Conservation (phyloP, 1,139 yeast genomes). For the Yamadazyma friedrichii region DNA sequence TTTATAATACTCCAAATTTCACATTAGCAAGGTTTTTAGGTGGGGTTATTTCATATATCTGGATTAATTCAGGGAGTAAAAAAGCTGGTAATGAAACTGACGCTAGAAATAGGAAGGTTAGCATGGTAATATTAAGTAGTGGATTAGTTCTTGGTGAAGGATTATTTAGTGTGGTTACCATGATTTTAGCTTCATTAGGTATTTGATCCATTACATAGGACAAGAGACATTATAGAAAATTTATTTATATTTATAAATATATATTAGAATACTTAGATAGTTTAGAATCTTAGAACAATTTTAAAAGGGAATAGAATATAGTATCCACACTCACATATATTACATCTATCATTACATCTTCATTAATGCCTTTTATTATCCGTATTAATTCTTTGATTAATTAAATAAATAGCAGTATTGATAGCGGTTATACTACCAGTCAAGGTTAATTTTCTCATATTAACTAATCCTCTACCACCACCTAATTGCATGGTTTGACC, state of each 20-base stretch:
- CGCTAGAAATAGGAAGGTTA: conserved; percentile 47
- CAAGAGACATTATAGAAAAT: neutral
- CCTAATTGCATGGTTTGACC: conserved; percentile 48
- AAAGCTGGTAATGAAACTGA: conserved; percentile 24
- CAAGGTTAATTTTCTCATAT: conserved; percentile 65
- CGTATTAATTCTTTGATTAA: conserved; percentile 71
- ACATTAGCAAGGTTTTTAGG: conserved; percentile 92
- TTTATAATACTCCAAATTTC: conserved; percentile 89
- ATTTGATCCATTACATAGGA: neutral
- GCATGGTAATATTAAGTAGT: conserved; percentile 82
- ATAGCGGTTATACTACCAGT: conserved; percentile 70
- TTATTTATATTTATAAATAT: neutral
- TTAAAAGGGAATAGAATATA: too few relatives aligned
- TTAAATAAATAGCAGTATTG: conserved; percentile 74
- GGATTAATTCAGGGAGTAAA: conserved; percentile 38
- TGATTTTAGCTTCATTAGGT: conserved; percentile 66
- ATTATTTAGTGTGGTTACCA: conserved; percentile 73
- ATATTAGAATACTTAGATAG: too few relatives aligned
- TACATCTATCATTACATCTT: conserved; percentile 7
- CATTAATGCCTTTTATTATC: conserved; percentile 50
- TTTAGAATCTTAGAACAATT: neutral
- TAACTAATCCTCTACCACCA: conserved; percentile 57
- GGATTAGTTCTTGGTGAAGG: conserved; percentile 96
- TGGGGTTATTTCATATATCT: conserved; percentile 67
- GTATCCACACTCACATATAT: conserved; percentile 1